Conservation (phyloP, 305 asterid species). For the Fraxinus velutina region DNA sequence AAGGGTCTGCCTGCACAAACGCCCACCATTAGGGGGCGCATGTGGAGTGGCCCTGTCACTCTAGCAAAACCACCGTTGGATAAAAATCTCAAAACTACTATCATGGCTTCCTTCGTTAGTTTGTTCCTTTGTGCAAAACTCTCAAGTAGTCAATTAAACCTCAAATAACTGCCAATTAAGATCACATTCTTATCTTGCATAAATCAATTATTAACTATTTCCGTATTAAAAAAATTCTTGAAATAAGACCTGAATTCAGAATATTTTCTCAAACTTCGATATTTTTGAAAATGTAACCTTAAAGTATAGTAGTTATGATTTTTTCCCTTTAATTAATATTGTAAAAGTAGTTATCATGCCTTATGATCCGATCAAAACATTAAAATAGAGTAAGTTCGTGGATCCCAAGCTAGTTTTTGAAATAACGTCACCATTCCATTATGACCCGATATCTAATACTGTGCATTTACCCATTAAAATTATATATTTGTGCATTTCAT, state of each 20-base stretch:
- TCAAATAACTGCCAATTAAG: background rate
- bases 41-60: background rate
- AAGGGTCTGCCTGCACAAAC: background rate
- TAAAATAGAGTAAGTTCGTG: background rate
- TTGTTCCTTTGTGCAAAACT: background rate
- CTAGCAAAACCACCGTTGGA: background rate
- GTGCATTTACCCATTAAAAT: background rate
- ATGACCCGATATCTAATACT: background rate
- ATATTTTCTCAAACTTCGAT: background rate
- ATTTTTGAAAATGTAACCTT: background rate
- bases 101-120: background rate
- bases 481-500: background rate
- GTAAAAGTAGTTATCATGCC: background rate
- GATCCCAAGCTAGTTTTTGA: background rate
- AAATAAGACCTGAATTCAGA: background rate
- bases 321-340: background rate
- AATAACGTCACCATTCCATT: background rate
- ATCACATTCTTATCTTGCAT: background rate
- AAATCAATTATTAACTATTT: background rate
- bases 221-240: background rate
- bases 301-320: background rate
- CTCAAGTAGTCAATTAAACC: background rate
- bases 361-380: background rate
- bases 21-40: background rate
- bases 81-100: background rate